Percentiles rank a stretch among this genome's conserved stretches.
These are phyloP conservation scores for Astrocystis sublimbata DNA, from an alignment of 495 filamentous ascomycete genomes.

Conservation along the genomic window DNA sequence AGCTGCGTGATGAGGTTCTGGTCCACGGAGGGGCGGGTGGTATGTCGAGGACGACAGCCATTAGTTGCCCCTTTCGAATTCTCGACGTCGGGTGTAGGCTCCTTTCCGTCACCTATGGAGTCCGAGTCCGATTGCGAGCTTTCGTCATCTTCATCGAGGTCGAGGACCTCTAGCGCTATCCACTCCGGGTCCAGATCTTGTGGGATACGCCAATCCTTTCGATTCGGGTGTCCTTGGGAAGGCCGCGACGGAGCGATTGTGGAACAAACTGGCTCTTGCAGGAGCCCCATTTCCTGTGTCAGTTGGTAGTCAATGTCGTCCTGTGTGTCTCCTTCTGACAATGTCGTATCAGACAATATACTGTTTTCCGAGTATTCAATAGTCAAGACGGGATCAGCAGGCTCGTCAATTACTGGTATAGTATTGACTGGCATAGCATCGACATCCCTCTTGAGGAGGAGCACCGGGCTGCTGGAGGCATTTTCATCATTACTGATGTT, in stretches of 20 bases:
- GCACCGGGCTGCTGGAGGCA: conserved; percentile 79
- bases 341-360: conserved; percentile 6
- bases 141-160: conserved; percentile 55
- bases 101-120: conserved; percentile 35
- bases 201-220: conserved; percentile 64
- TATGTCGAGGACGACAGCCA: conserved; percentile 18
- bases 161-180: conserved; percentile 90
- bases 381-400: not conserved
- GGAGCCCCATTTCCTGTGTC: conserved; percentile 44
- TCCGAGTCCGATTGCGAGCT: conserved; percentile 15
- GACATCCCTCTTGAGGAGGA: conserved; percentile 82
- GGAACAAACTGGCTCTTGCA: not conserved
- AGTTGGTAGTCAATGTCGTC: conserved; percentile 71
- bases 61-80: conserved; percentile 17
- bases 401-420: not conserved
- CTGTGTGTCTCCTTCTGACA: conserved; percentile 44
- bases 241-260: conserved; percentile 1
- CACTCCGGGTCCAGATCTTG: conserved; percentile 87
- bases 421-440: conserved; percentile 70
- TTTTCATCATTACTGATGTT: conserved; percentile 77
- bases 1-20: conserved; percentile 43
- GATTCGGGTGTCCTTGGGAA: not conserved
- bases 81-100: conserved; percentile 30
- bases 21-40: conserved; percentile 35
- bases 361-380: conserved; percentile 23